Evolutionary conservation across 1,284 basidiomycete genomes (phyloP), one percentile per base, ranked within the genome.

Genomic region (Trametes pubescens): DNA sequence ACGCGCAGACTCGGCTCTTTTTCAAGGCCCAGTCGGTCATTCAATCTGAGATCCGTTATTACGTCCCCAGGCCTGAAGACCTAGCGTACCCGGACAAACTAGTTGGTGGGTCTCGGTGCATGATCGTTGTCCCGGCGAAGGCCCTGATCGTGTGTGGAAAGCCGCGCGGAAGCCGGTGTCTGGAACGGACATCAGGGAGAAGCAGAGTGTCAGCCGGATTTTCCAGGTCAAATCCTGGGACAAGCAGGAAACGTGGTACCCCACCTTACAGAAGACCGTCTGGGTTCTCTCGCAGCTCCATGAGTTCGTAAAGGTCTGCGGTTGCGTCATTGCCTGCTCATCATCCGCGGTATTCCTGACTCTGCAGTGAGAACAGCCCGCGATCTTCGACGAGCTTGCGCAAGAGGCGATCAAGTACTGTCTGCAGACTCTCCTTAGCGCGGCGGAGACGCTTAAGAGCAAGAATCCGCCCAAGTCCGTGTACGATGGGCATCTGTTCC

Each of bases 1-100:
- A 98, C 73, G 94, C 95, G 1, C 96, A 98, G 80, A 98, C 96
- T 7, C 81, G 95, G 57, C 77, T 98, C 56, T 94, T 98, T 70
- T 98, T 98, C 83, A 92, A 96, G 73, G 95, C 95, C 9, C 95
- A 98, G 77, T 86, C 93, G 0, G 84, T 97, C 53, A 88, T 98
- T 51, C 92, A 96, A 73, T 85, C 86, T 34, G 95, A 98, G 55
- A 94, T 98, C 47, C 81, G 91, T 70, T 89, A 93, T 73, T 97
- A 92, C 76, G 82, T 83, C 0, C 89, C 94, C 0, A 91, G 87
- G 68, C 78, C 84, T 7, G 89, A 88, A 69, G 96, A 97, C 75
- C 76, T 98, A 43, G 87, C 89, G 18, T 98, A 95, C 78, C 95
- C 95, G 18, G 89, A 89, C 59, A 92, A 90, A 69, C 82, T 94